phyloP scores from a whole-genome alignment of 1,284 basidiomycete species.

The Phlebopus sp. region DNA sequence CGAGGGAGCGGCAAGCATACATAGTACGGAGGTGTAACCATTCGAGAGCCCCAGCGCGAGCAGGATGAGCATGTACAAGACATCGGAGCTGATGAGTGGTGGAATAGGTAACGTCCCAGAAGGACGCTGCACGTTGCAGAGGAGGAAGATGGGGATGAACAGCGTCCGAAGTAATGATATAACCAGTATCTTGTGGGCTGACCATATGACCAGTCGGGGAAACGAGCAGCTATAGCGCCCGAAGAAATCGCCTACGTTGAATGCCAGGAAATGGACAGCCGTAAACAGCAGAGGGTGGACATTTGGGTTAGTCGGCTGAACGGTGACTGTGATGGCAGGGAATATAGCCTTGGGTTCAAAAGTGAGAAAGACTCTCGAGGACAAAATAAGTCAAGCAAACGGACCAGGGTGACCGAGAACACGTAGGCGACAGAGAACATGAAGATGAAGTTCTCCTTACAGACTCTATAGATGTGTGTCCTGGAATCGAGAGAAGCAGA shows the following conservation, averaged over 20 bases:
- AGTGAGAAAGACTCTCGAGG: conserved; percentile 4
- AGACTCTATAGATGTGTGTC: conserved; percentile 50
- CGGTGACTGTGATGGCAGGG: conserved; percentile 79
- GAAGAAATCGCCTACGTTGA: conserved; percentile 73
- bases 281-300: conserved; percentile 67
- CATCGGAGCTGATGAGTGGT: conserved; percentile 69
- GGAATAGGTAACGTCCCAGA: conserved; percentile 25
- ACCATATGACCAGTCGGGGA: conserved; percentile 65
- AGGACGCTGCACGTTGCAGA: conserved; percentile 71
- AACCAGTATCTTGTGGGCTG: conserved; percentile 53
- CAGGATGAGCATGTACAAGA: conserved; percentile 71
- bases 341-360: conserved; percentile 64
- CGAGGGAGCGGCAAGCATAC: conserved; percentile 72
- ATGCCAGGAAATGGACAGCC: conserved; percentile 70
- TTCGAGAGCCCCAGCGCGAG: conserved; percentile 74
- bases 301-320: conserved; percentile 58
- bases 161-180: conserved; percentile 69
- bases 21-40: conserved; percentile 69
- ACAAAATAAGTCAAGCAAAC: conserved; percentile 23
- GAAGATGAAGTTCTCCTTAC: conserved; percentile 63
- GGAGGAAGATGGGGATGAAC: conserved; percentile 81
- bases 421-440: conserved; percentile 75
- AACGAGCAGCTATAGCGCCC: conserved; percentile 76
- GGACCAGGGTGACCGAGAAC: conserved; percentile 77
- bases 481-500: conserved; percentile 31